A percentile compares a stretch with the other conserved stretches of the same genome.
Conservation (phyloP, 768 basidiomycete species). For the Lactarius hengduanensis region DNA sequence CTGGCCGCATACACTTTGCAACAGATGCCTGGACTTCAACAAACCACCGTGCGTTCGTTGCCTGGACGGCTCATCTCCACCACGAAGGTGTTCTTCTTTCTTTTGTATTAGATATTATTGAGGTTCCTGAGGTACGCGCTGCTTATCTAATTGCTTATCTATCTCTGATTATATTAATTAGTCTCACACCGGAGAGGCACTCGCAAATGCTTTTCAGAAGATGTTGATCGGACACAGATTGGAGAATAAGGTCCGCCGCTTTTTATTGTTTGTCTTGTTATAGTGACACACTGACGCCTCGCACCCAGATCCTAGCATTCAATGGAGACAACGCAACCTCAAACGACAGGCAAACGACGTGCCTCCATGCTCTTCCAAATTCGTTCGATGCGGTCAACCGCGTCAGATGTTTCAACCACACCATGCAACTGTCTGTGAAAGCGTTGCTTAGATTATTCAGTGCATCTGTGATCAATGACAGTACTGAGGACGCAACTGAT, state of each 20-base stretch:
- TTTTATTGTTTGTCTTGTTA: too few species aligned
- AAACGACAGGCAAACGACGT: neutral
- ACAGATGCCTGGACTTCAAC: too few species aligned
- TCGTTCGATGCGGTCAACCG: slow-evolving; percentile 12
- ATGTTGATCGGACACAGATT: slow-evolving; percentile 25
- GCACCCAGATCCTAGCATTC: slow-evolving; percentile 34
- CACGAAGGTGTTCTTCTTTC: too few species aligned
- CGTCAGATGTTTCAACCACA: slow-evolving; percentile 8
- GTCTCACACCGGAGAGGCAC: slow-evolving; percentile 35
- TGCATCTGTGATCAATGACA: too few species aligned
- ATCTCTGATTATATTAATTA: neutral
- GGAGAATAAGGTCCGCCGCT: too few species aligned
- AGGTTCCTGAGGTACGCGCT: slow-evolving; percentile 33
- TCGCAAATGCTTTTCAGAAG: slow-evolving; percentile 32
- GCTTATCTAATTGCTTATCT: too few species aligned
- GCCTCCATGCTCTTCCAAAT: slow-evolving; percentile 37
- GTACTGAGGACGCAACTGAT: too few species aligned
- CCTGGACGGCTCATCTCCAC: too few species aligned
- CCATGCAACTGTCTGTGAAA: neutral
- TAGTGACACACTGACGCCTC: too few species aligned
- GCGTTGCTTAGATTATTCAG: neutral
- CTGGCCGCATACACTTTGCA: too few species aligned
- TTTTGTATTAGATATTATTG: slow-evolving; percentile 1
- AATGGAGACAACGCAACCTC: slow-evolving; percentile 39
- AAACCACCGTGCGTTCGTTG: too few species aligned